Evolutionary conservation across 116 monocot species (phyloP).

Genomic region (Iris pallida): DNA sequence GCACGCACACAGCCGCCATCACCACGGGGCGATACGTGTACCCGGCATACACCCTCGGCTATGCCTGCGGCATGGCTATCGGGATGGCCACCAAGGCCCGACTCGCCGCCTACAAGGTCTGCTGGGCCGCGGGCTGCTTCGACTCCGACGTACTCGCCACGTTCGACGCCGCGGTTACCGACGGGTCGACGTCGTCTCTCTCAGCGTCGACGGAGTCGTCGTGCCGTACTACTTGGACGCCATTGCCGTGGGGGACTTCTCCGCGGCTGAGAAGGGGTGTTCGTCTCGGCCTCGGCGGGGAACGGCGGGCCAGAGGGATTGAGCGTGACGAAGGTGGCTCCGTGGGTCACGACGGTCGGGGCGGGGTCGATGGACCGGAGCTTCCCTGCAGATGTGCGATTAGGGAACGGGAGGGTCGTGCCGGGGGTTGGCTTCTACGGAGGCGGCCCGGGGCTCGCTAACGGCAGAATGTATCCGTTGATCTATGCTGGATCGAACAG

Average conservation of each 20-base stretch:
- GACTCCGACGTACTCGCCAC: conserved; percentile 88
- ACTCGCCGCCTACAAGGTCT: conserved; percentile 83
- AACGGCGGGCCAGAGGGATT: conserved; percentile 65
- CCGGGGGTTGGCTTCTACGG: conserved; percentile 69
- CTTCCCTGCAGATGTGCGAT: conserved; percentile 67
- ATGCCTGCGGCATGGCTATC: conserved; percentile 79
- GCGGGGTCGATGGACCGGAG: conserved; percentile 83
- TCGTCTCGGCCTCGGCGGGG: conserved; percentile 72
- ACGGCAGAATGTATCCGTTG: conserved; percentile 39
- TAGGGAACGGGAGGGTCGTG: conserved; percentile 49
- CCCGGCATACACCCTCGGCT: conserved; percentile 79
- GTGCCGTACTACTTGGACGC: conserved; percentile 78
- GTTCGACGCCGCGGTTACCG: conserved; percentile 66
- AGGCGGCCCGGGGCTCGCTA: conserved; percentile 36
- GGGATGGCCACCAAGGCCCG: conserved; percentile 97
- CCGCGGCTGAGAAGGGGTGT: conserved; percentile 50
- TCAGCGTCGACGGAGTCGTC: conserved; percentile 67
- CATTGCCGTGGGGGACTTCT: conserved; percentile 64
- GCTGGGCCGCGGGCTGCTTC: conserved; percentile 87
- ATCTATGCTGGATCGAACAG: conserved; percentile 55
- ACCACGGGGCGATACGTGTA: conserved; percentile 83
- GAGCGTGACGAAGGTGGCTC: conserved; percentile 71
- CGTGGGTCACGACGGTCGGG: conserved; percentile 88
- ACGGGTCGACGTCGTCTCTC: conserved; percentile 72
- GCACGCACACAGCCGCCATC: conserved; percentile 94